Base-by-base conservation (phyloP, 139 green algal genomes). In the Micractinium conductrix region DNA sequence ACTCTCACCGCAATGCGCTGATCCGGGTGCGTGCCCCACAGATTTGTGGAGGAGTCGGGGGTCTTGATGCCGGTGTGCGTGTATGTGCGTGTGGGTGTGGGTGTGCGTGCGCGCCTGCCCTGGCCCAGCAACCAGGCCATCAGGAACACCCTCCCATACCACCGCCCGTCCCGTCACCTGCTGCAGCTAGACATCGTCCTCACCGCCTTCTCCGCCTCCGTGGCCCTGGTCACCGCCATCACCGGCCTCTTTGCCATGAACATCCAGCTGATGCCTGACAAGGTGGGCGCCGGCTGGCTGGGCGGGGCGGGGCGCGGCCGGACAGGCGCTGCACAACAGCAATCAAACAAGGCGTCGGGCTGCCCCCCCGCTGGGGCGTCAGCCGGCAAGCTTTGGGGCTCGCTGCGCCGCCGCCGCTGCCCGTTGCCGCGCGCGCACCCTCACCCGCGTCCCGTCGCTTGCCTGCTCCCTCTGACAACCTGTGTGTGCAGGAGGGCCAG, bases 181-280 rank as follows among this genome's bases (percentile, higher is more conserved):
- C 35, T 55, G 69, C 40, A 37, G 38, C 69, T 75, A 38, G 38
- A 30, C 6, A 43, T 48, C 22, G 38, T 55, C 65, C 84, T 99
- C 40, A 98, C 96, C 28, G 92, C 93, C 28, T 91, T 92, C 19
- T 96, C 93, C 70, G 94, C 96, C 40, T 88, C 88, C 2, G 75
- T 97, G 30, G 89, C 90, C 0, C 88, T 97, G 19, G 88, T 95
- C 75, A 87, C 91, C 5, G 91, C 95, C 35, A 86, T 97, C 21
- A 88, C 92, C 26, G 91, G 92, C 53, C 92, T 97, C 26, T 99
- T 98, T 85, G 96, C 96, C 17, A 99, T 99, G 96, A 98, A 99
- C 85, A 86, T 98, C 30, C 84, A 67, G 62, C 74, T 87, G 44
- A 33, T 2, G 50, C 69, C 69, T 4, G 50, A 76, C 45, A 33